phyloP scores from a whole-genome alignment of 1,284 basidiomycete species.

The Inonotus hispidus region DNA sequence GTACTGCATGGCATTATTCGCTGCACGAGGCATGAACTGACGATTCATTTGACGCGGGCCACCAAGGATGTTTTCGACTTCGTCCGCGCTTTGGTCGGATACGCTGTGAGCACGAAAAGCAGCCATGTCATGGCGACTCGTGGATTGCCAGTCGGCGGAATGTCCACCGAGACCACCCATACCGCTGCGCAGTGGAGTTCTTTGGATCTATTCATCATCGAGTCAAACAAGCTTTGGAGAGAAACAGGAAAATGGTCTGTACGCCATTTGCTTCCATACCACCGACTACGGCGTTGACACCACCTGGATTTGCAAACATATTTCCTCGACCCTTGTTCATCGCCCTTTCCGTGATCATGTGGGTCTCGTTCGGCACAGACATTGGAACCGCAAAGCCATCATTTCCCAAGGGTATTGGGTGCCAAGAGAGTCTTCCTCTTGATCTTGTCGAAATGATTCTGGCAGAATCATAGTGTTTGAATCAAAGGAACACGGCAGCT shows the following conservation, averaged over 20 bases:
- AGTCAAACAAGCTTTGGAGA: neutral
- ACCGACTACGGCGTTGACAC: slow-evolving; percentile 50
- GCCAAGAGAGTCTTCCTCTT: slow-evolving; percentile 70
- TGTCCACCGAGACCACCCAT: neutral
- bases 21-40: slow-evolving; percentile 12
- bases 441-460: slow-evolving; percentile 69
- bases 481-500: neutral
- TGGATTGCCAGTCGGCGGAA: slow-evolving; percentile 14
- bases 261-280: slow-evolving; percentile 70
- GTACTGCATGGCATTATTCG: slow-evolving; percentile 6
- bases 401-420: slow-evolving; percentile 22
- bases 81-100: slow-evolving; percentile 58
- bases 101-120: slow-evolving; percentile 25
- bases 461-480: neutral
- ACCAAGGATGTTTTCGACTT: slow-evolving; percentile 59
- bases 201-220: slow-evolving; percentile 15
- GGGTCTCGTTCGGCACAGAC: slow-evolving; percentile 19
- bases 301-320: slow-evolving; percentile 21
- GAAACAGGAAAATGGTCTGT: slow-evolving; percentile 19
- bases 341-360: slow-evolving; percentile 17
- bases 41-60: slow-evolving; percentile 20
- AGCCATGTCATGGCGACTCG: slow-evolving; percentile 2
- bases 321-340: slow-evolving; percentile 21
- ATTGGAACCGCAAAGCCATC: slow-evolving; percentile 8
- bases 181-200: slow-evolving; percentile 14